A percentile compares a stretch with the other conserved stretches of the same genome.
phyloP scores from a whole-genome alignment of 805 yeast species.

The Candida germanica region DNA sequence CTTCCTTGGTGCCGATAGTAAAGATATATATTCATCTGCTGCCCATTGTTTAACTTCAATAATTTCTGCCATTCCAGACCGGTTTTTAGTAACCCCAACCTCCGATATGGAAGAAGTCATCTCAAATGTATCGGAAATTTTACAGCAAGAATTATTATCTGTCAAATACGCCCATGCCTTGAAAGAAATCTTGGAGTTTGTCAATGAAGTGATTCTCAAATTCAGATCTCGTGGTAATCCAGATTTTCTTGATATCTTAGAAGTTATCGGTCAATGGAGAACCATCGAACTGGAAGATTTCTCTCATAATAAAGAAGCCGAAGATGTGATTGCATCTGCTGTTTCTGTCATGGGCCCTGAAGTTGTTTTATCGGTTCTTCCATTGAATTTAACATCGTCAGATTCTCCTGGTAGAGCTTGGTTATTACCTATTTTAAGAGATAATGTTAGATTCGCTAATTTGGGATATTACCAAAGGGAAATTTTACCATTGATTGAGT shows the following conservation, averaged over 20 bases:
- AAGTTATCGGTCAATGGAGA: conserved; percentile 82
- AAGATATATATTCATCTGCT: conserved; percentile 68
- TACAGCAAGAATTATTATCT: conserved; percentile 57
- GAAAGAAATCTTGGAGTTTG: conserved; percentile 65
- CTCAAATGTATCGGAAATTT: conserved; percentile 48
- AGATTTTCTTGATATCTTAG: conserved; percentile 61
- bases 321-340: conserved; percentile 74
- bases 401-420: conserved; percentile 86
- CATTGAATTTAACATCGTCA: conserved; percentile 68
- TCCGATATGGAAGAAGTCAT: conserved; percentile 49
- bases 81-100: conserved; percentile 52
- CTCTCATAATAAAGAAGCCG: conserved; percentile 71
- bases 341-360: conserved; percentile 85
- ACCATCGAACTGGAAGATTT: conserved; percentile 69
- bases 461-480: conserved; percentile 59
- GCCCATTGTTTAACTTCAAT: conserved; percentile 85
- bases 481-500: conserved; percentile 62
- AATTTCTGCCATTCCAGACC: conserved; percentile 60
- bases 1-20: conserved; percentile 66
- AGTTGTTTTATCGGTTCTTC: conserved; percentile 66
- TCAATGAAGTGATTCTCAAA: conserved; percentile 59
- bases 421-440: conserved; percentile 88
- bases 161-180: conserved; percentile 77
- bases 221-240: conserved; percentile 69
- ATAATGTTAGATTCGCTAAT: conserved; percentile 70